Conservation (phyloP, 345 rosid species). For the Euclidium syriacum region DNA sequence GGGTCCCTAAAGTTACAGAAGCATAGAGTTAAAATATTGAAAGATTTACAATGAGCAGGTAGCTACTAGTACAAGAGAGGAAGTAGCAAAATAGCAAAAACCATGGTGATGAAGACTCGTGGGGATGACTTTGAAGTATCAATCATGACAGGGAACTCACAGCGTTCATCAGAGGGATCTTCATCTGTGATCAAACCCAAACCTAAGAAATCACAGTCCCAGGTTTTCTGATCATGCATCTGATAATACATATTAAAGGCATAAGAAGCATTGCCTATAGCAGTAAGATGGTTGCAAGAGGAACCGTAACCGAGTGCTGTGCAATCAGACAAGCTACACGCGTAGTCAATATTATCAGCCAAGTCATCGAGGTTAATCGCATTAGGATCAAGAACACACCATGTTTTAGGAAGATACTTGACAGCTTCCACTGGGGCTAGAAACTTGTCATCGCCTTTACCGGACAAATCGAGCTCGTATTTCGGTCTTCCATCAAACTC, state of each 20-base stretch:
- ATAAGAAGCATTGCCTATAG: constrained; percentile 68
- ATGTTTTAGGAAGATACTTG: constrained; percentile 39
- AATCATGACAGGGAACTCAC: constrained; percentile 70
- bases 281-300: constrained; percentile 56
- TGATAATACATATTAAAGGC: constrained; percentile 85
- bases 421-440: constrained; percentile 55
- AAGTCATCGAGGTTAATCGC: constrained; percentile 37
- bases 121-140: constrained; percentile 28
- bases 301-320: constrained; percentile 73
- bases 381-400: constrained; percentile 58
- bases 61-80: neutral
- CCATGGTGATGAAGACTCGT: neutral
- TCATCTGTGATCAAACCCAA: constrained; percentile 45
- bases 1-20: too few species aligned
- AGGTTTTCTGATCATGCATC: constrained; percentile 43
- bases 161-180: constrained; percentile 58
- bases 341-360: constrained; percentile 49
- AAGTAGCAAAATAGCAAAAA: constrained; percentile 20
- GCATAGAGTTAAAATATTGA: too few species aligned
- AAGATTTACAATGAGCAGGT: constrained; percentile 1
- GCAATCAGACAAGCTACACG: constrained; percentile 70
- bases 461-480: constrained; percentile 52
- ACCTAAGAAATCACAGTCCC: constrained; percentile 75
- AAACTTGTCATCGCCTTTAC: constrained; percentile 30
- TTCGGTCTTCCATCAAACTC: constrained; percentile 62